These are phyloP conservation scores for Termitomyces sp. DNA, from an alignment of 768 basidiomycete genomes.

Conservation along the genomic window DNA sequence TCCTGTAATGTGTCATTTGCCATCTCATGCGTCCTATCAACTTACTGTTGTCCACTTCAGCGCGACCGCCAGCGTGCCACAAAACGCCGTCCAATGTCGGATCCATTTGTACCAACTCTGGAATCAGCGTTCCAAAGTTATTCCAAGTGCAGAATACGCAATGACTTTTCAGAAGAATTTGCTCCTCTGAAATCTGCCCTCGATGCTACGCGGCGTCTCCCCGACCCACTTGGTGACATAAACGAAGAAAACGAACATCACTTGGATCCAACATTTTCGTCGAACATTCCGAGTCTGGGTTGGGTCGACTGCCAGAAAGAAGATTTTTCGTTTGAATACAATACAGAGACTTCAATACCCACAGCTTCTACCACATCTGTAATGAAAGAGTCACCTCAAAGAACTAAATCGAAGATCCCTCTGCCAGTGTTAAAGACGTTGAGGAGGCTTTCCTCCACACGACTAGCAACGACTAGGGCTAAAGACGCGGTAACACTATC, in stretches of 20 bases:
- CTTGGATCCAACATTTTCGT: slow-evolving; percentile 1
- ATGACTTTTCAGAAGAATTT: neutral
- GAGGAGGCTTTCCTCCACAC: slow-evolving; percentile 16
- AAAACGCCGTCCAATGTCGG: neutral
- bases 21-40: neutral
- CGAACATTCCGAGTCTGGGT: slow-evolving; percentile 2
- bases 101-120: neutral
- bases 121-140: neutral
- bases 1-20: neutral
- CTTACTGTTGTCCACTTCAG: neutral
- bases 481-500: neutral
- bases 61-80: neutral
- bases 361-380: neutral
- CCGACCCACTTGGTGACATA: slow-evolving; percentile 5
- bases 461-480: neutral
- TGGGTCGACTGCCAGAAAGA: slow-evolving; percentile 9
- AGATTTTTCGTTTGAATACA: slow-evolving; percentile 5
- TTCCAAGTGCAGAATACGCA: neutral
- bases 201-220: neutral
- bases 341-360: slow-evolving; percentile 1
- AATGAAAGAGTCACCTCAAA: neutral
- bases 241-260: slow-evolving; percentile 6
- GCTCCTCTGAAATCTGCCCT: neutral
- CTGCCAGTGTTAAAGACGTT: slow-evolving; percentile 18
- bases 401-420: slow-evolving; percentile 18